Conservation (phyloP, 371 early-diverging fungal genomes). For the Mucor indicus region DNA sequence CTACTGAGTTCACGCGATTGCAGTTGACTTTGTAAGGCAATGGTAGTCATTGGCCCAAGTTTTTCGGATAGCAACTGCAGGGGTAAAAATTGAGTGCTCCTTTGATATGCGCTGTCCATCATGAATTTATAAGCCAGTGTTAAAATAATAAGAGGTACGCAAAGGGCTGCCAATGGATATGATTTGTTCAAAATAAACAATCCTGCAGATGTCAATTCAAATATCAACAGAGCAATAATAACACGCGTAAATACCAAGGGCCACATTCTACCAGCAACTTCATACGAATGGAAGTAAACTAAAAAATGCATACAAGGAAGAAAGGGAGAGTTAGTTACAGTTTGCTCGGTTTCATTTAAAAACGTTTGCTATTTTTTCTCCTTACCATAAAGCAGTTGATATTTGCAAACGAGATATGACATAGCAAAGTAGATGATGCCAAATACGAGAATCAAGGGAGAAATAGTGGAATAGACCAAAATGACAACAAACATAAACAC, state of each 20-base stretch:
- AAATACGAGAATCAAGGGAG: conserved; percentile 77
- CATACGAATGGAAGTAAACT: conserved; percentile 79
- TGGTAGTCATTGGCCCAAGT: conserved; percentile 34
- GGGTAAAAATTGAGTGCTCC: conserved; percentile 51
- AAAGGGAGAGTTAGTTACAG: background rate
- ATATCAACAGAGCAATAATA: conserved; percentile 70
- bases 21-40: background rate
- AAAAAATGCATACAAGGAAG: background rate
- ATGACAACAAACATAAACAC: conserved; percentile 76
- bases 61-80: conserved; percentile 41
- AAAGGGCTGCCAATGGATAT: conserved; percentile 41
- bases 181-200: conserved; percentile 64
- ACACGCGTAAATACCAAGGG: conserved; percentile 73
- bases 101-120: conserved; percentile 56
- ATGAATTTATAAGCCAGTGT: conserved; percentile 56
- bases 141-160: conserved; percentile 47
- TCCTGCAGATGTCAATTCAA: conserved; percentile 76
- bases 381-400: conserved; percentile 64
- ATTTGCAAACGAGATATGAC: conserved; percentile 76
- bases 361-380: background rate
- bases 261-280: conserved; percentile 76
- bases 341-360: background rate
- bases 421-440: conserved; percentile 73
- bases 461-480: conserved; percentile 76
- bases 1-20: background rate